Evolutionary conservation across 768 basidiomycete genomes (phyloP), one percentile per base, ranked within the genome.

Genomic region (Amanita muscaria): DNA sequence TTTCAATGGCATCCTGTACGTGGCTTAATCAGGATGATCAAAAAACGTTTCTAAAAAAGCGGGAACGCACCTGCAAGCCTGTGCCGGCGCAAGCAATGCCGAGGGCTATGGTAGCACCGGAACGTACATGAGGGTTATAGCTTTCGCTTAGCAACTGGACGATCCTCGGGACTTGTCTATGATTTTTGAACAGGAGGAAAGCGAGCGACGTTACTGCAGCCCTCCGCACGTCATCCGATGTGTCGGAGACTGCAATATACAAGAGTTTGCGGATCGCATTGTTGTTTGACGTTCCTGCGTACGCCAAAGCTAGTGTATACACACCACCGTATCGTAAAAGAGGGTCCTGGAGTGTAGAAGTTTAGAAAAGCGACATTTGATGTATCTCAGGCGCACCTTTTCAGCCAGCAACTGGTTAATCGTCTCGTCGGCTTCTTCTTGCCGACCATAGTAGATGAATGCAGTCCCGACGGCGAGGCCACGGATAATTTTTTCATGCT

Each of bases 401-500:
- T 98, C 96, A 7, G 77, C 75, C 37, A 92, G 67, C 23, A 98
- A 64, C 36, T 70, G 62, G 55, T 81, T 81, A 48, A 94, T 80
- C 1, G 85, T 83, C n/a, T 69, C 68, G 51, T 97, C 84, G 6
- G 96, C 94, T 54, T 90, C 80, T 59, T 97, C 96, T 63, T 93
- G 89, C 40, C 83, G 77, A 31, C 88, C 91, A 50, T 94, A 98
- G 64, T 78, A 89, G 47, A 98, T 76, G 61, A 98, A 89, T 2
- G 90, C 89, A 34, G 92, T 71, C 16, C 94, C 94, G 53, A 99
- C 75, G 5, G 93, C 88, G 43, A 99, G 73, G 51, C 92, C 92
- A 35, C 96, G 83, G 44, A 98, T 98, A 57, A 98, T 98, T 70
- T 98, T 99, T 69, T 99, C 96, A 59, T 98, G 96, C 57, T 96